Conservation (phyloP, 768 basidiomycete genomes). For the Panellus pusillus region DNA sequence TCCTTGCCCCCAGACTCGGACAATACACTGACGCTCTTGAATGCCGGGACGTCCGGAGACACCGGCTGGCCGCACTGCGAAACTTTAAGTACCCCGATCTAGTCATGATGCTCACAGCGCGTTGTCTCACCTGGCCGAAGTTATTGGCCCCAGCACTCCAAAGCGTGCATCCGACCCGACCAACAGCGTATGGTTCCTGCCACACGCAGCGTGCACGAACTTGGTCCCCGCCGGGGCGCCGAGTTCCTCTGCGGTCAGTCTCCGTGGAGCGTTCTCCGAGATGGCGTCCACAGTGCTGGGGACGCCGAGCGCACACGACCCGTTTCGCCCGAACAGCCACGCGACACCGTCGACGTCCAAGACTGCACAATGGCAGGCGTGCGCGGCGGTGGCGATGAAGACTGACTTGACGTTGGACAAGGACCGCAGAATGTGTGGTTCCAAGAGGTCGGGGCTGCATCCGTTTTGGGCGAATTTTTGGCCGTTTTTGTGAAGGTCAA, state of each 20-base stretch:
- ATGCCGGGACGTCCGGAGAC: slow-evolving; percentile 63
- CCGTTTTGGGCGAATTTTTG: slow-evolving; percentile 25
- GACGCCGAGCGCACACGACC: slow-evolving; percentile 65
- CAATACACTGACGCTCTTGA: slow-evolving; percentile 63
- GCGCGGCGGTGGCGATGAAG: slow-evolving; percentile 76
- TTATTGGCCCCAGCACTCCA: slow-evolving; percentile 86
- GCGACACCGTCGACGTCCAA: slow-evolving; percentile 77
- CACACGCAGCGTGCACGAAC: slow-evolving; percentile 84
- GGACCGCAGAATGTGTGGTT: slow-evolving; percentile 88
- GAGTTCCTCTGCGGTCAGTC: slow-evolving; percentile 56
- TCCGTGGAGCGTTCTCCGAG: slow-evolving; percentile 74
- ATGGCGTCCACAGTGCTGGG: slow-evolving; percentile 50
- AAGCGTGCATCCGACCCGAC: slow-evolving; percentile 74
- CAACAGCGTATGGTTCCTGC: slow-evolving; percentile 78
- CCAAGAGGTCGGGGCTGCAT: slow-evolving; percentile 73
- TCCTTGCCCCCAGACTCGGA: slow-evolving; percentile 60
- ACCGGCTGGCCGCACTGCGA: slow-evolving; percentile 69
- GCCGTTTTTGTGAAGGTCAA: not conserved
- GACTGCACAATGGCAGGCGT: slow-evolving; percentile 73
- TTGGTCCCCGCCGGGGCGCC: slow-evolving; percentile 57
- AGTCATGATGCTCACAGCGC: slow-evolving; percentile 19
- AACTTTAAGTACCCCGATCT: not conserved
- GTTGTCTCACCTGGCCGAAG: slow-evolving; percentile 64
- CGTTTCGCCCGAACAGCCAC: slow-evolving; percentile 89
- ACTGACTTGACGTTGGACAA: slow-evolving; percentile 74